Evolutionary conservation across 331 rosid species (phyloP).

Genomic region (Malus hybrid): DNA sequence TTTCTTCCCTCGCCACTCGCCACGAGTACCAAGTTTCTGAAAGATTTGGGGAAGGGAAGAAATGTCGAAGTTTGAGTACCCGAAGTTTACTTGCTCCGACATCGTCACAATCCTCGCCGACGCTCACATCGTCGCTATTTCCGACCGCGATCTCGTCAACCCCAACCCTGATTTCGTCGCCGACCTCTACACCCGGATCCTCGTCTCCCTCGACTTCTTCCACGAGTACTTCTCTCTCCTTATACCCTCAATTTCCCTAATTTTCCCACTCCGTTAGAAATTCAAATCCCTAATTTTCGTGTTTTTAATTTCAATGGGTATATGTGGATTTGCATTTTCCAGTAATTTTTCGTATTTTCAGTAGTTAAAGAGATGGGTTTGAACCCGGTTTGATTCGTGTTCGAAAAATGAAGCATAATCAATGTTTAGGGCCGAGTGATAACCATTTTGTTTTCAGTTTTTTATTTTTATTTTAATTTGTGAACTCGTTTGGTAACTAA

Average conservation of each 20-base stretch:
- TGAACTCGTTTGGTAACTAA: too few species aligned
- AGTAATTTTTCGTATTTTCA: neutral
- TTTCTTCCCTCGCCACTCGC: too few species aligned
- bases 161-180: slow-evolving; percentile 42
- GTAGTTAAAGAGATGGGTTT: neutral
- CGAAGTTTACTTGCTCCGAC: slow-evolving; percentile 46
- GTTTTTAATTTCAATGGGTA: neutral
- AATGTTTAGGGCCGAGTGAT: too few species aligned
- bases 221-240: slow-evolving; percentile 33
- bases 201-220: slow-evolving; percentile 45
- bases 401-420: neutral
- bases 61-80: slow-evolving; percentile 67
- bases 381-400: neutral
- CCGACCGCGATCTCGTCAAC: slow-evolving; percentile 48
- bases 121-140: slow-evolving; percentile 40
- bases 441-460: too few species aligned
- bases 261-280: neutral
- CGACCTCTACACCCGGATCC: slow-evolving; percentile 55
- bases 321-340: neutral
- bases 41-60: neutral
- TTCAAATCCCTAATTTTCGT: neutral
- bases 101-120: slow-evolving; percentile 30
- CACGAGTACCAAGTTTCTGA: neutral
- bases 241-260: neutral
- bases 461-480: too few species aligned